These are phyloP conservation scores for Solanum raphanifolium DNA, from an alignment of 257 asterid species.

Conservation along the genomic window DNA sequence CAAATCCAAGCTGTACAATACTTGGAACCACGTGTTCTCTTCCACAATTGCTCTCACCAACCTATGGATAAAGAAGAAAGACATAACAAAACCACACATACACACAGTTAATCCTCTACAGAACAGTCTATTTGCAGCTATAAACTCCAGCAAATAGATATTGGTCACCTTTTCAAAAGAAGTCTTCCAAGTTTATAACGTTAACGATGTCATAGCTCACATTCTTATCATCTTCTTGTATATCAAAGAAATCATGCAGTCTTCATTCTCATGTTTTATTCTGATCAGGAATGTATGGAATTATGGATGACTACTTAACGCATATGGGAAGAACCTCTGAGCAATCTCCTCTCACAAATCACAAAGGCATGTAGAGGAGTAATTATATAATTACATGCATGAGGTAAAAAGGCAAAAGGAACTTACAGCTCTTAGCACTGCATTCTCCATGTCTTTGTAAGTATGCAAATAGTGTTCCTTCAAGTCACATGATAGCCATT, in stretches of 20 bases:
- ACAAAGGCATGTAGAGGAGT: background rate
- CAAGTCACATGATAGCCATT: constrained; percentile 58
- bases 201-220: background rate
- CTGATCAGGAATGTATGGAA: background rate
- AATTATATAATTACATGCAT: background rate
- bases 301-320: background rate
- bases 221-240: background rate
- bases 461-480: constrained; percentile 49
- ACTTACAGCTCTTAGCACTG: constrained; percentile 69
- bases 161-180: background rate
- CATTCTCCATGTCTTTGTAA: constrained; percentile 49
- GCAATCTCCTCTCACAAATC: background rate
- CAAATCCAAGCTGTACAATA: constrained; percentile 71
- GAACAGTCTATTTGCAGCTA: background rate
- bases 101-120: background rate
- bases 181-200: background rate
- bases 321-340: background rate
- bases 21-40: constrained; percentile 80
- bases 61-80: constrained; percentile 25
- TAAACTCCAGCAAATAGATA: background rate
- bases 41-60: constrained; percentile 65
- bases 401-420: constrained; percentile 7
- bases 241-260: background rate
- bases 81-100: background rate
- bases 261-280: background rate